Percentiles rank a stretch among this genome's conserved stretches.
Evolutionary conservation across 1,284 basidiomycete species (phyloP).

Genomic region (Sutorius eximius): DNA sequence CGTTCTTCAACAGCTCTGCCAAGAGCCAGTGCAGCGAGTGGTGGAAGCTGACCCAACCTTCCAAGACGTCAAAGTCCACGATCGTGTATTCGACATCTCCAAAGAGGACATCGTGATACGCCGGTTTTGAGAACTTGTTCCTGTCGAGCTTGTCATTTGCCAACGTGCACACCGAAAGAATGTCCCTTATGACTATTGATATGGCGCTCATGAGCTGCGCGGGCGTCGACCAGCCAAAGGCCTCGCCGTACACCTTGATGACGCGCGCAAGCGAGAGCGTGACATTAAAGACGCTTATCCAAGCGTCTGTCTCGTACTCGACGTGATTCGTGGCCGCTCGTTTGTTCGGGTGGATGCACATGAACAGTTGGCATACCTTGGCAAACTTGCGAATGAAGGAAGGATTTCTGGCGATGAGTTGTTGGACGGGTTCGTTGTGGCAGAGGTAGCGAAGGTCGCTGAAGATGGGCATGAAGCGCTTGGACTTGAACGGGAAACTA

Average conservation of each 20-base stretch:
- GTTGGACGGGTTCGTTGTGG: slow-evolving; percentile 75
- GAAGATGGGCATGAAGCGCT: slow-evolving; percentile 91
- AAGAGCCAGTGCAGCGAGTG: slow-evolving; percentile 93
- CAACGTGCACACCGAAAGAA: slow-evolving; percentile 70
- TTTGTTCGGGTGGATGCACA: slow-evolving; percentile 87
- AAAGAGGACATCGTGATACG: slow-evolving; percentile 66
- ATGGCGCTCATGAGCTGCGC: slow-evolving; percentile 70
- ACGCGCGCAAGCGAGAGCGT: slow-evolving; percentile 85
- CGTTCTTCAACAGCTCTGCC: slow-evolving; percentile 87
- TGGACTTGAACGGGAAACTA: slow-evolving; percentile 84
- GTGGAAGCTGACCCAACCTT: slow-evolving; percentile 91
- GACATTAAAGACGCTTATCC: slow-evolving; percentile 93
- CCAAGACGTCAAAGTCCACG: slow-evolving; percentile 75
- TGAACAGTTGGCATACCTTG: slow-evolving; percentile 81
- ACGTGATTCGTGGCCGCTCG: slow-evolving; percentile 82
- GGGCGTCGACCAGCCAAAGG: slow-evolving; percentile 59
- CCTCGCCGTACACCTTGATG: slow-evolving; percentile 86
- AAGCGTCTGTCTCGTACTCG: slow-evolving; percentile 92
- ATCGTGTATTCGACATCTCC: slow-evolving; percentile 59
- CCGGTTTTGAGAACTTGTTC: slow-evolving; percentile 59
- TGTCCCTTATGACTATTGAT: slow-evolving; percentile 67
- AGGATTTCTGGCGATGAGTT: slow-evolving; percentile 66
- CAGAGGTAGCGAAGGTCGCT: slow-evolving; percentile 79
- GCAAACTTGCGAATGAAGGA: slow-evolving; percentile 52
- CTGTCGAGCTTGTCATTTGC: slow-evolving; percentile 65